Evolutionary conservation across 163 green algal genomes (phyloP).

Genomic region (Trebouxiophyceae sp.): DNA sequence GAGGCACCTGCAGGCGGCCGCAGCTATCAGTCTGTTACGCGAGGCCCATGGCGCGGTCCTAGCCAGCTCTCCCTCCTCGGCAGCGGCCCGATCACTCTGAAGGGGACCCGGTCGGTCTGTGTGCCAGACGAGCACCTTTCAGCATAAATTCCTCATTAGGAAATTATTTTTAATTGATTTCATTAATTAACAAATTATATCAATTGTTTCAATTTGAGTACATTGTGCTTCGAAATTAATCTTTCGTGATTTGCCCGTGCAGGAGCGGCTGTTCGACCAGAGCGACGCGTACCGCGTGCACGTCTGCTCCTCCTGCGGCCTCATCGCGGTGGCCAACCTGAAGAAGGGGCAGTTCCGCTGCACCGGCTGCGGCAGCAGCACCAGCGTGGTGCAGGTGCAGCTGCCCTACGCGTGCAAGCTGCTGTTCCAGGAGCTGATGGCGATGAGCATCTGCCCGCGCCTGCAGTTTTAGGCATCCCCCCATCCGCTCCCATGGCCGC

Average conservation of each 20-base stretch:
- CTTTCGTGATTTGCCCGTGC: constrained; percentile 12
- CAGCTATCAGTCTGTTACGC: too few relatives aligned
- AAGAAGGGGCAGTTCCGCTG: constrained; percentile 91
- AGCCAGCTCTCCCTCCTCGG: too few relatives aligned
- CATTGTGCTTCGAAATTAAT: too few relatives aligned
- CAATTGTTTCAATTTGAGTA: too few relatives aligned
- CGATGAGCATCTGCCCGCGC: constrained; percentile 68
- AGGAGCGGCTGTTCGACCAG: constrained; percentile 92
- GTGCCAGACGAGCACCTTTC: too few relatives aligned
- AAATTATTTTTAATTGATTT: too few relatives aligned
- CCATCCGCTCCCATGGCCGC: too few relatives aligned
- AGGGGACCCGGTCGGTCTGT: neutral
- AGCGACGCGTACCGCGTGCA: constrained; percentile 94
- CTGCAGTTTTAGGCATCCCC: constrained; percentile 69
- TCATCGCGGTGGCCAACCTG: constrained; percentile 89
- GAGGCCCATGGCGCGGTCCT: too few relatives aligned
- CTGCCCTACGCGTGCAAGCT: constrained; percentile 93
- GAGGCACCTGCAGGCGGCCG: too few relatives aligned
- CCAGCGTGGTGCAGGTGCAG: constrained; percentile 72
- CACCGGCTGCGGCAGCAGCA: constrained; percentile 75
- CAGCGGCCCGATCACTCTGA: too few relatives aligned
- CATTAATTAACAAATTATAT: too few relatives aligned
- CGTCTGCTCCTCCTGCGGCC: constrained; percentile 75
- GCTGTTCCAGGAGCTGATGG: constrained; percentile 91
- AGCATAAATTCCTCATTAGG: too few relatives aligned